phyloP scores from a whole-genome alignment of 768 basidiomycete species.

The Macrolepiota albuminosa region DNA sequence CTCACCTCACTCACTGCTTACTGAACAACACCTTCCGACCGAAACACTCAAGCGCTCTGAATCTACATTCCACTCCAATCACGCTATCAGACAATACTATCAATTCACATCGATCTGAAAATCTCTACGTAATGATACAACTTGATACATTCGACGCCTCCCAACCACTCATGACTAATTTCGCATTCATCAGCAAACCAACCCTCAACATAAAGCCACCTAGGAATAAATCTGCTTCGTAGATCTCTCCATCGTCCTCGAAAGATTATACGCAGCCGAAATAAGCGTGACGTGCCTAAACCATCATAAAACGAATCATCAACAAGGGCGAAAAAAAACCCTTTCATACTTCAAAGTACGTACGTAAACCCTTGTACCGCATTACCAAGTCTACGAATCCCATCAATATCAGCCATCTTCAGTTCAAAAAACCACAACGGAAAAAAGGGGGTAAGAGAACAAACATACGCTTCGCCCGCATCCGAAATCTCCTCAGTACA shows the following conservation, averaged over 20 bases:
- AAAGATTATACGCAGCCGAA: slow-evolving; percentile 80
- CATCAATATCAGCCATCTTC: background rate
- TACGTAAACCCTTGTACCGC: slow-evolving; percentile 90
- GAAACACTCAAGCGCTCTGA: too few relatives aligned
- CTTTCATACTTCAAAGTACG: slow-evolving; percentile 23
- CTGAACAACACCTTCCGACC: too few relatives aligned
- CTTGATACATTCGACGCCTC: background rate
- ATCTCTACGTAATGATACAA: too few relatives aligned
- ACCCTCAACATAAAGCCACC: too few relatives aligned
- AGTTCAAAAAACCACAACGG: background rate
- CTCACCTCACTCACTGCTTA: too few relatives aligned
- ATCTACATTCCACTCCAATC: too few relatives aligned
- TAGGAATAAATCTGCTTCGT: background rate
- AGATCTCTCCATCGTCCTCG: slow-evolving; percentile 46
- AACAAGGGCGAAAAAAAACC: background rate
- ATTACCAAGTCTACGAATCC: slow-evolving; percentile 61
- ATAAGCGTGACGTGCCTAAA: slow-evolving; percentile 77
- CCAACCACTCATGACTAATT: background rate
- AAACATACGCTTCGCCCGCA: slow-evolving; percentile 72
- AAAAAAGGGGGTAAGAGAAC: background rate
- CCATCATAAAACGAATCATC: background rate
- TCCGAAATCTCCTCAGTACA: slow-evolving; percentile 85
- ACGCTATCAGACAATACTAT: too few relatives aligned
- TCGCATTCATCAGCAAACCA: too few relatives aligned
- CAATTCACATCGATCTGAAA: too few relatives aligned